Percentiles rank a stretch among this genome's conserved stretches.
Conservation (phyloP, 139 green algal species). For the Chara braunii region DNA sequence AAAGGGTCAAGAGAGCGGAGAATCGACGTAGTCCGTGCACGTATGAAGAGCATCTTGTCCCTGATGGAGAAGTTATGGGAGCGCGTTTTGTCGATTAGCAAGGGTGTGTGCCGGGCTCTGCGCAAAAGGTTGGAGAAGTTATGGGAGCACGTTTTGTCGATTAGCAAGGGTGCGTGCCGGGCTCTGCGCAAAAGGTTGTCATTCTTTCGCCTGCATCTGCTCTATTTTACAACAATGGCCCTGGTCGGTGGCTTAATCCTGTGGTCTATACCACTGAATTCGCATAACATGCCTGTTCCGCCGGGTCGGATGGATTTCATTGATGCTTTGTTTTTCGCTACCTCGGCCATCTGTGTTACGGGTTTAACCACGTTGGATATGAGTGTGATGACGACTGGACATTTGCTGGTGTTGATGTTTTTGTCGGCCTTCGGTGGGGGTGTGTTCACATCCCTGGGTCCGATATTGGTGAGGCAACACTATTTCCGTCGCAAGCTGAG, state of each 20-base stretch:
- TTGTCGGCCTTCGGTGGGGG: slow-evolving; percentile 9
- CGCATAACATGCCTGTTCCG: too few species aligned
- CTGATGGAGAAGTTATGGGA: too few species aligned
- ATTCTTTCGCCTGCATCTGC: slow-evolving; percentile 20
- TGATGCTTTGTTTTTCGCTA: slow-evolving; percentile 20
- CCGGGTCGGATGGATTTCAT: slow-evolving; percentile 19
- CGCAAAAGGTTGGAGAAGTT: too few species aligned
- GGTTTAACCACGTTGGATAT: slow-evolving; percentile 9
- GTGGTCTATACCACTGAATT: slow-evolving; percentile 1
- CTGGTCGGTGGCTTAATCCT: slow-evolving; percentile 26
- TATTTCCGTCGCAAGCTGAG: slow-evolving; percentile 8
- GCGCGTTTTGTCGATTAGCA: too few species aligned
- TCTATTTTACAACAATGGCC: slow-evolving; percentile 17
- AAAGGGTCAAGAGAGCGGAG: too few species aligned
- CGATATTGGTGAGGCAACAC: slow-evolving; percentile 8
- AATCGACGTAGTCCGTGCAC: too few species aligned
- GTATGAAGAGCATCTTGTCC: too few species aligned
- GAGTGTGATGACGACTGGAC: slow-evolving; percentile 12
- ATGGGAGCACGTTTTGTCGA: too few species aligned
- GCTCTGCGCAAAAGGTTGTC: too few species aligned
- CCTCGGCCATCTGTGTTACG: slow-evolving; percentile 20
- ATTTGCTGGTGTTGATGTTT: slow-evolving; percentile 23
- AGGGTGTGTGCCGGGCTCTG: too few species aligned
- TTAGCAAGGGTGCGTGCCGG: too few species aligned
- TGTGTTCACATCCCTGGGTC: slow-evolving; percentile 27